Base-by-base conservation (phyloP, 176 grass and related monocot genomes). In the Musa beccarii region DNA sequence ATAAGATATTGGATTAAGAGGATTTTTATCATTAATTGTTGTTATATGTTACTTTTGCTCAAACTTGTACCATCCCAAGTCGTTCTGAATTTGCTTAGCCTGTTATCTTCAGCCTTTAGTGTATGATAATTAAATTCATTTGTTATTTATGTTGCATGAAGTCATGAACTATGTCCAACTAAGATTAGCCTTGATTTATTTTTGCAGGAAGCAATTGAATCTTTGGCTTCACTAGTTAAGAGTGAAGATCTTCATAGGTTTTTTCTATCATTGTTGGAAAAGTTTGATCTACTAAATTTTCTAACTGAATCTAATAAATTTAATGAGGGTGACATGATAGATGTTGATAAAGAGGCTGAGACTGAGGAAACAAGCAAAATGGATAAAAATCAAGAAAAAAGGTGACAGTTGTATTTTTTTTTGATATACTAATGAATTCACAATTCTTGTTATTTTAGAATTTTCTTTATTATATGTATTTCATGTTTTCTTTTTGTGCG, bases 181-280 rank as follows among this genome's bases (percentile, higher is more conserved):
- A n/a, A 70, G 17, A 61, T 57, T 57, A 19, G 4, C 15, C 34
- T 51, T 34, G 17, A 21, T 70, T 70, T 70, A 52, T 2, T 83
- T 86, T 86, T 83, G 72, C 78, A 97, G 94, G 90, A 89, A 71
- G 84, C 94, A 54, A 71, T 97, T 79, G 83, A 74, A 75, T 89
- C 81, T 74, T 66, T 97, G 28, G 84, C 86, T 85, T 89, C 76
- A 50, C 75, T 93, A 83, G 80, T 84, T 73, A 80, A 77, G 68
- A 78, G 88, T 53, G 71, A 72, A 78, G 84, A 85, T 82, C 85
- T 91, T 53, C 59, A 59, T 78, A 88, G 77, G 50, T 76, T 92
- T 81, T 97, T 92, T 81, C 52, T 89, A 79, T 93, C 94, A 75
- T 79, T 93, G 74, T 71, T 93, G 61, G 75, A 91, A 83, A 89